Evolutionary conservation across 257 asterid species (phyloP), one percentile per base, ranked within the genome.

Genomic region (Solanum sejunctum): DNA sequence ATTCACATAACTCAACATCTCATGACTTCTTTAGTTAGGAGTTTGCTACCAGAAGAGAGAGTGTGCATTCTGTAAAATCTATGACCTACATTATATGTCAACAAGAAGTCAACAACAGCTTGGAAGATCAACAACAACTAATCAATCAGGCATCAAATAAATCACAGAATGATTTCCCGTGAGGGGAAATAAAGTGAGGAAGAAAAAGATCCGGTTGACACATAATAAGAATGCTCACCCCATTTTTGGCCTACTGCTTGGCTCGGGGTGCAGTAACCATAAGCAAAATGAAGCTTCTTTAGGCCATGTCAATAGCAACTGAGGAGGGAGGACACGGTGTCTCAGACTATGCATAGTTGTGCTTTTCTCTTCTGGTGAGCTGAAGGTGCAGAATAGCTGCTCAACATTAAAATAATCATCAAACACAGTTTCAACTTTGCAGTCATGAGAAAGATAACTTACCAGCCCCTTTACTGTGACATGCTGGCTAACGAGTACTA

Each of bases 221-320:
- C 49, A 18, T 26, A 36, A 6, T 55, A 72, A 15, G 84, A 85
- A 86, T 85, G 55, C 89, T 83, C 88, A 93, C 99, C 93, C 91
- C 92, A 92, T 89, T 84, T 90, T 92, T 23, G 99, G 99, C 71
- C 99, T 93, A 89, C 92, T 89, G 84, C 86, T 89, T 2, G 98
- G 95, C 60, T 95, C 98, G 11, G 99, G 99, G 83, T 97, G 99
- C 88, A 95, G 89, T 91, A 97, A 87, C 99, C 98, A 94, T 71
- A 95, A 85, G 93, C 99, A 95, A 94, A 93, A 97, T 11, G 99
- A 92, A 86, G 99, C 99, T 93, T 94, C 98, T 90, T 94, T 97
- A 61, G 99, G 98, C 98, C 99, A 94, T 90, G 92, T 95, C 70
- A 94, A 92, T 81, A 97, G 98, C 91, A 97, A 88, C 87, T 93